phyloP scores from a whole-genome alignment of 306 rosid genomes.

The Clitoria ternatea region DNA sequence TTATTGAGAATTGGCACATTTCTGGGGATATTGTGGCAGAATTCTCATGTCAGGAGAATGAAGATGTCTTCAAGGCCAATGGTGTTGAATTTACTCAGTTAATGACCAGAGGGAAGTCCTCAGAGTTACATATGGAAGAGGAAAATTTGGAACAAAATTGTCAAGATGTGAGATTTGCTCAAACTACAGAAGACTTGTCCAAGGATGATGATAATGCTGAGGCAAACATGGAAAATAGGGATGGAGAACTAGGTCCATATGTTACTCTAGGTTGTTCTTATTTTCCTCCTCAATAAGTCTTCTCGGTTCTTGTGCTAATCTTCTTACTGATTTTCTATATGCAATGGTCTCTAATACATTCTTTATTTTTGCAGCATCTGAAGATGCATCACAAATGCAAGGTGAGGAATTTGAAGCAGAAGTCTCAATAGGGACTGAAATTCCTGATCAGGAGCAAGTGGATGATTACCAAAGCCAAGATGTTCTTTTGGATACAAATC shows the following conservation, averaged over 20 bases:
- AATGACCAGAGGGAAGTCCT: conserved; percentile 18
- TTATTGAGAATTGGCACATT: conserved; percentile 65
- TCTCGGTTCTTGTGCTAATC: not conserved
- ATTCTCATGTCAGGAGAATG: conserved; percentile 28
- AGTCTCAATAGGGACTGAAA: conserved; percentile 79
- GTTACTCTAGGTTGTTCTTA: conserved; percentile 48
- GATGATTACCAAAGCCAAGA: conserved; percentile 56
- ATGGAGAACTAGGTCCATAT: conserved; percentile 37
- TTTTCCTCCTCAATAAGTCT: not conserved
- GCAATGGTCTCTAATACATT: conserved; percentile 5
- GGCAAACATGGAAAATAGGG: conserved; percentile 29
- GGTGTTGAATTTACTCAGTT: conserved; percentile 29
- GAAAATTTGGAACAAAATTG: conserved; percentile 21
- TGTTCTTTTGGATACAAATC: conserved; percentile 26
- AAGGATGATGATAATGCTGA: conserved; percentile 33
- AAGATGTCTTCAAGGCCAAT: conserved; percentile 10
- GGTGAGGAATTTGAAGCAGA: conserved; percentile 65
- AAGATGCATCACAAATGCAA: conserved; percentile 45
- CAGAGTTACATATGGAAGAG: conserved; percentile 22
- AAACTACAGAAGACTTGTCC: conserved; percentile 35
- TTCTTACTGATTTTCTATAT: not conserved
- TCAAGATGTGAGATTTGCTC: conserved; percentile 22
- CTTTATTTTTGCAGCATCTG: conserved; percentile 39
- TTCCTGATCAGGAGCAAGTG: conserved; percentile 73
- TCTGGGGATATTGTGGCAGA: conserved; percentile 39